A percentile compares a stretch with the other conserved stretches of the same genome.
Evolutionary conservation across 805 yeast species (phyloP).

Genomic region (Yarrowia deformans): DNA sequence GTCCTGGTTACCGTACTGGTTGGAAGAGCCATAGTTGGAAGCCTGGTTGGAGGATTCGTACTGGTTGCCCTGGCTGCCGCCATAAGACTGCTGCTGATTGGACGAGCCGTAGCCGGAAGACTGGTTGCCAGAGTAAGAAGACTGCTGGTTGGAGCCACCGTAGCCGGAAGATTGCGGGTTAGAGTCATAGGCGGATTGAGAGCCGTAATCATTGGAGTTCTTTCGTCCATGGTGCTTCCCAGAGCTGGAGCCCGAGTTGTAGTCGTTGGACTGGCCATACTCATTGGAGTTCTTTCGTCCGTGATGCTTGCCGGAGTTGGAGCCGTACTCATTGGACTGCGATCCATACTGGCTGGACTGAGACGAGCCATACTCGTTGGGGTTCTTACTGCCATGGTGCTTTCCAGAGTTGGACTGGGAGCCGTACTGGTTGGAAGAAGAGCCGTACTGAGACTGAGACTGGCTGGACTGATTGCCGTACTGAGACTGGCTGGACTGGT

Average conservation of each 20-base stretch:
- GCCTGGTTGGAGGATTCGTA: conserved; percentile 1
- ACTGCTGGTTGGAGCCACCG: conserved; percentile 2
- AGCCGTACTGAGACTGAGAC: conserved; percentile 10
- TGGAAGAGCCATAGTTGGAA: background rate
- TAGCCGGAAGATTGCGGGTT: conserved; percentile 3
- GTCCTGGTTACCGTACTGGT: conserved; percentile 21
- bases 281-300: conserved; percentile 18
- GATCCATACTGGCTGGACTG: background rate
- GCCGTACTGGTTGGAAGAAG: conserved; percentile 1
- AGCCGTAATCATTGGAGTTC: conserved; percentile 7
- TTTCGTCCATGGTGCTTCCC: conserved; percentile 20
- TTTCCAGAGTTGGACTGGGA: conserved; percentile 2
- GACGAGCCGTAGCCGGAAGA: background rate
- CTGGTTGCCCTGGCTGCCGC: background rate
- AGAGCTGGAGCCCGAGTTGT: background rate
- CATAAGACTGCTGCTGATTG: conserved; percentile 10
- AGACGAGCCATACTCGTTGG: conserved; percentile 15
- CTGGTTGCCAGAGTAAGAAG: background rate
- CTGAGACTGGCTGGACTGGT: background rate
- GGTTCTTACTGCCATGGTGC: conserved; percentile 8
- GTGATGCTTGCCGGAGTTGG: conserved; percentile 13
- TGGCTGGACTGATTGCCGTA: conserved; percentile 1
- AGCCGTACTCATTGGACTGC: conserved; percentile 9
- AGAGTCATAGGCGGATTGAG: background rate
- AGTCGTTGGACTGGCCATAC: conserved; percentile 10